Base-by-base conservation (phyloP, 2,329 filamentous ascomycete species). In the Epichloe aotearoae region DNA sequence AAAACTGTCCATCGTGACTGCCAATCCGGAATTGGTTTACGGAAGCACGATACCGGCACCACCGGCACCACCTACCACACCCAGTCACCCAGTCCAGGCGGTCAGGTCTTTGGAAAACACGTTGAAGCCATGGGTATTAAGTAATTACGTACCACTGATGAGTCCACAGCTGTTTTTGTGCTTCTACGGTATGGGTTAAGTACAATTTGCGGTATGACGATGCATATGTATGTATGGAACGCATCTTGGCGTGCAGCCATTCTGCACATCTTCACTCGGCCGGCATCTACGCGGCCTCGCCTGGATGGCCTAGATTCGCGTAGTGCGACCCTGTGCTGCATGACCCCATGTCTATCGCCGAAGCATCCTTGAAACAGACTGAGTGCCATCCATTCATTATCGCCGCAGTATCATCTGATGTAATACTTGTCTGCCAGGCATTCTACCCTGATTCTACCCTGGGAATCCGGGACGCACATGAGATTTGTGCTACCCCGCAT, bases 401-500 rank as follows among this genome's bases (percentile, higher is more conserved):
- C 20, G 20, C 20, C 20, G 20, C 20, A 23, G 20, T 23, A 23
- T 23, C 20, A 23, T 23, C 20, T 23, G 20, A 23, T 23, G 20
- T 23, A 30, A 30, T 26, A 30, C 26, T 4, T 10, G 8, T 10
- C 26, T 10, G 26, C 8, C 26, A 8, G 23, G 23, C 23, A 26
- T 26, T 26, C 3, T 19, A 19, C 19, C 19, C 19, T 19, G 3
- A 20, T 20, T 20, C 3, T 3, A 41, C 17, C 39, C 15, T 19
- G 39, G 39, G 4, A 40, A 19, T 17, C 39, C 17, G 23, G 39
- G 47, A 36, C 17, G 37, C 37, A 15, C 38, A 41, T 30, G 42
- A 50, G 34, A 50, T 46, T 33, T 37, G 23, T 46, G n/a, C 37
- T 48, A 53, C 50, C 47, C 54, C 53, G 51, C 53, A 50, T 50